Conservation (phyloP, 2,329 filamentous ascomycete species). For the Diaporthe vexans region DNA sequence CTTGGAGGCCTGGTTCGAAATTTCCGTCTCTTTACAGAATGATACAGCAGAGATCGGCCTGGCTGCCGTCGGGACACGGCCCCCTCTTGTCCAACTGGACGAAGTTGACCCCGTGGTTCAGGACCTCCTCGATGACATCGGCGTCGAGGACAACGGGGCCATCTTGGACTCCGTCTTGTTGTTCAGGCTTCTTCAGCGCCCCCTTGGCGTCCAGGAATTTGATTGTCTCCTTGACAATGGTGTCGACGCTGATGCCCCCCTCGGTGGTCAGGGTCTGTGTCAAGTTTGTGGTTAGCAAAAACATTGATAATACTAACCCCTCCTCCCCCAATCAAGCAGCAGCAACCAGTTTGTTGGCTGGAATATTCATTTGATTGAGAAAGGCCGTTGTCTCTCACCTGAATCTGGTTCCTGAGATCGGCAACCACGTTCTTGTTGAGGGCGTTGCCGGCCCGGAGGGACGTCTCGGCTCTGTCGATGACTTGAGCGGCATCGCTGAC, state of each 20-base stretch:
- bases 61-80: neutral
- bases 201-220: neutral
- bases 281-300: neutral
- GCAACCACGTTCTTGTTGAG: no score
- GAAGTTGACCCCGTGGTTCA: neutral
- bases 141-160: neutral
- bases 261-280: neutral
- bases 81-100: no score
- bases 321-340: no score
- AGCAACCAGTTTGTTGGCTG: neutral
- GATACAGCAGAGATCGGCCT: neutral
- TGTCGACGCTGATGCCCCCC: neutral
- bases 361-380: neutral
- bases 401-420: neutral
- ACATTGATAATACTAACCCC: no score
- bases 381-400: neutral
- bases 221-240: neutral
- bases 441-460: neutral
- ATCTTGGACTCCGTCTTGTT: neutral
- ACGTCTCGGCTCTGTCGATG: neutral
- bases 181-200: neutral
- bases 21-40: no score
- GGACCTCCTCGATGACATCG: neutral
- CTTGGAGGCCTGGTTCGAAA: no score
- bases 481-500: neutral